Conservation (phyloP, 192 early-diverging fungal genomes). For the Phycomyces blakesleeanus region DNA sequence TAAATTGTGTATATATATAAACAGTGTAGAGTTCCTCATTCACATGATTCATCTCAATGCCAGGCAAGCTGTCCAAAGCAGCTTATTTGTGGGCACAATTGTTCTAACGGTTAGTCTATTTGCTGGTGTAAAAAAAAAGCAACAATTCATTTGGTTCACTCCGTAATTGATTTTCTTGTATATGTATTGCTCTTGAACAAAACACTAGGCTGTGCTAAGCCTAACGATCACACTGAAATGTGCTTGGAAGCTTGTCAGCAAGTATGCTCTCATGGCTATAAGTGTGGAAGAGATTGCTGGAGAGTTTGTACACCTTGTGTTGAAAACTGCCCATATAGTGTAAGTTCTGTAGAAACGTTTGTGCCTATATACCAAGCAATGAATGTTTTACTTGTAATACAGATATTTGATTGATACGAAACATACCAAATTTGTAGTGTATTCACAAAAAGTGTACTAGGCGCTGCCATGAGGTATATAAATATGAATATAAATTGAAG, state of each 20-base stretch:
- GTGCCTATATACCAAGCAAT: too few relatives aligned
- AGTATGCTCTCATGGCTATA: constrained; percentile 30
- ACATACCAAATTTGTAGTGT: constrained; percentile 11
- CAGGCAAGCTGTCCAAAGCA: constrained; percentile 20
- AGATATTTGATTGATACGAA: background rate
- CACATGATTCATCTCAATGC: constrained; percentile 24
- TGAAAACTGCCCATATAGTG: constrained; percentile 13
- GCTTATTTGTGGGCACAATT: constrained; percentile 34
- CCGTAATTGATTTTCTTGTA: too few relatives aligned
- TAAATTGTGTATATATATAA: background rate
- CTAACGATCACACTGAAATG: constrained; percentile 27
- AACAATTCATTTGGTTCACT: too few relatives aligned
- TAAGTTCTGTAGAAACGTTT: background rate
- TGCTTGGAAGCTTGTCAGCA: constrained; percentile 24
- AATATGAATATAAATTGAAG: background rate
- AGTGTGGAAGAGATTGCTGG: constrained; percentile 28
- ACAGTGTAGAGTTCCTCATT: constrained; percentile 26
- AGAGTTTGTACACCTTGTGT: constrained; percentile 24
- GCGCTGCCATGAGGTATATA: constrained; percentile 21
- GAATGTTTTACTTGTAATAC: background rate
- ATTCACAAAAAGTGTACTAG: constrained; percentile 24
- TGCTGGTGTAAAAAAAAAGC: background rate
- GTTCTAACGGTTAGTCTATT: constrained; percentile 20
- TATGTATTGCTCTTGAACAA: too few relatives aligned
- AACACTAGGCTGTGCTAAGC: constrained; percentile 25